Conservation (phyloP, 805 yeast genomes). For the Ogataea kodamae region DNA sequence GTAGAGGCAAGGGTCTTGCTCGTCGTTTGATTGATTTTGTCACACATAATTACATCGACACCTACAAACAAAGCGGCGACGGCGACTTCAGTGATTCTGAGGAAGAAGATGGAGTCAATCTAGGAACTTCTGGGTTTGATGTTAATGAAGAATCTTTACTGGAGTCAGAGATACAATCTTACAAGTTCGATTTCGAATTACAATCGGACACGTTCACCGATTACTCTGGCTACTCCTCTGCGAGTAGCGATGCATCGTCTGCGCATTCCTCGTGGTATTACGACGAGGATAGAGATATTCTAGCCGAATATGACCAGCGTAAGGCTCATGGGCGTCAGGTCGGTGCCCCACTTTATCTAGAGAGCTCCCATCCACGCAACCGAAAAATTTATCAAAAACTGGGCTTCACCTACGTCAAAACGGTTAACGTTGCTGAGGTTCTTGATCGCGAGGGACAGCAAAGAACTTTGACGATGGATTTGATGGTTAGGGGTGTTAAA, state of each 20-base stretch:
- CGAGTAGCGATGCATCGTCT: slow-evolving; percentile 32
- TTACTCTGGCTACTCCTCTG: slow-evolving; percentile 34
- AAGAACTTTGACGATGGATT: slow-evolving; percentile 34
- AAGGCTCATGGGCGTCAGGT: slow-evolving; percentile 29
- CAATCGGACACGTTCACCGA: slow-evolving; percentile 34
- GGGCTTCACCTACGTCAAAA: slow-evolving; percentile 43
- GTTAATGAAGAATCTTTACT: slow-evolving; percentile 28
- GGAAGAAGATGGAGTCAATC: slow-evolving; percentile 16
- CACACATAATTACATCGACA: slow-evolving; percentile 42
- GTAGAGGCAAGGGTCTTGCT: slow-evolving; percentile 59
- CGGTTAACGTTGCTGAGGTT: slow-evolving; percentile 34
- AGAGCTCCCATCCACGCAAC: slow-evolving; percentile 54
- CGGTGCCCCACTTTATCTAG: slow-evolving; percentile 45
- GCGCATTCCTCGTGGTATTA: slow-evolving; percentile 36
- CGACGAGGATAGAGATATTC: slow-evolving; percentile 34
- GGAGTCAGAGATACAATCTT: slow-evolving; percentile 34
- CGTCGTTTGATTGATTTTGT: slow-evolving; percentile 48
- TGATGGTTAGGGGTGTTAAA: slow-evolving; percentile 38
- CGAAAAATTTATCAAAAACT: slow-evolving; percentile 50
- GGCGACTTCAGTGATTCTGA: slow-evolving; percentile 20
- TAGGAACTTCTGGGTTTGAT: slow-evolving; percentile 15
- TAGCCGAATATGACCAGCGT: slow-evolving; percentile 32
- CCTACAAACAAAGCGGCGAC: slow-evolving; percentile 20
- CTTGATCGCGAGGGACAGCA: slow-evolving; percentile 23
- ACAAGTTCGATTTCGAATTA: slow-evolving; percentile 32